Evolutionary conservation across 106 monocot species (phyloP).

Genomic region (Phalaenopsis aphrodite): DNA sequence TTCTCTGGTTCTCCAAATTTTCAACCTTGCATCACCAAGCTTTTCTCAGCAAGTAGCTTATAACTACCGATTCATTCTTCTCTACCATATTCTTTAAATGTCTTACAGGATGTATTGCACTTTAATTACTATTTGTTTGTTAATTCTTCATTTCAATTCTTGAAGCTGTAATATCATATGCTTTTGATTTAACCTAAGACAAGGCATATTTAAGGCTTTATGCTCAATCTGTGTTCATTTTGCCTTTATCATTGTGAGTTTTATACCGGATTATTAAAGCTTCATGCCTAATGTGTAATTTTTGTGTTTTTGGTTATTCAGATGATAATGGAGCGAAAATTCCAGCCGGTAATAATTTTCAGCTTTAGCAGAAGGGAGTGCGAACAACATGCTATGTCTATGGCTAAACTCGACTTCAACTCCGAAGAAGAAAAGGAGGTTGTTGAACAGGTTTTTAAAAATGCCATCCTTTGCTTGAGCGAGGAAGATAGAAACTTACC

Average conservation of each 20-base stretch:
- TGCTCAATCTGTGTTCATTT: not conserved
- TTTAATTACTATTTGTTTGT: not conserved
- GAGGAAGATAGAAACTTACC: slow-evolving; percentile 95
- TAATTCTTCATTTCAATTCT: not conserved
- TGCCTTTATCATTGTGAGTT: not conserved
- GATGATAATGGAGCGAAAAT: slow-evolving; percentile 99
- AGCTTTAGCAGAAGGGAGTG: slow-evolving; percentile 99
- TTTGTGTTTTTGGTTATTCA: slow-evolving; percentile 17
- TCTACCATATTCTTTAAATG: not conserved
- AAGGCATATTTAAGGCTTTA: not conserved
- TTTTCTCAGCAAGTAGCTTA: not conserved
- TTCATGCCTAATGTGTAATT: not conserved
- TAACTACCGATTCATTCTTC: not conserved
- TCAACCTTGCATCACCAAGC: not conserved
- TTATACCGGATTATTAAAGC: not conserved
- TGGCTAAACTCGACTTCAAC: slow-evolving; percentile 98
- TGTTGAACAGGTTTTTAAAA: slow-evolving; percentile 84
- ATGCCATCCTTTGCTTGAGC: slow-evolving; percentile 70
- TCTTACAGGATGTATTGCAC: not conserved
- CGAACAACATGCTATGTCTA: slow-evolving; percentile 93
- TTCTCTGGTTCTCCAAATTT: not conserved
- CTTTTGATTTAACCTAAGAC: not conserved
- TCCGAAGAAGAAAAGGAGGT: slow-evolving; percentile 69
- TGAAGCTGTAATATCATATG: not conserved
- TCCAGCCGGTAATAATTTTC: slow-evolving; percentile 96